Percentiles rank a stretch among this genome's conserved stretches.
phyloP scores from a whole-genome alignment of 1,139 yeast genomes.

The Yamadazyma siamensis region DNA sequence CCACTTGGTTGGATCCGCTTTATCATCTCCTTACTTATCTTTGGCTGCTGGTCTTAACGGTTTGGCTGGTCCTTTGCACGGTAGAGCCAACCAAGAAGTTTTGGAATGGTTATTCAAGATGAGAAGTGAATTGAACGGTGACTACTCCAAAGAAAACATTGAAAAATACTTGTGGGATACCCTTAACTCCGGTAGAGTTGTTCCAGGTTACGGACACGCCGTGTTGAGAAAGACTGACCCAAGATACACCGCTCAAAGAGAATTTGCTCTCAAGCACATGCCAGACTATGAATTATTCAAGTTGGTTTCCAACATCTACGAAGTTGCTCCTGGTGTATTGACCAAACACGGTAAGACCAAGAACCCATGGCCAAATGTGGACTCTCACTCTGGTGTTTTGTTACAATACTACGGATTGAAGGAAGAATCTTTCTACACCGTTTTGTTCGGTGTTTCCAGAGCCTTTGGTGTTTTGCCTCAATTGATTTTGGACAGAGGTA shows the following conservation, averaged over 20 bases:
- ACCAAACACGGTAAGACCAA: slow-evolving; percentile 97
- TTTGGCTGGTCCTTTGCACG: slow-evolving; percentile 97
- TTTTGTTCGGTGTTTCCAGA: slow-evolving; percentile 95
- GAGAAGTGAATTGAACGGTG: slow-evolving; percentile 71
- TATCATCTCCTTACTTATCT: slow-evolving; percentile 89
- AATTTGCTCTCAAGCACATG: slow-evolving; percentile 94
- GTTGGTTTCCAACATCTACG: slow-evolving; percentile 85
- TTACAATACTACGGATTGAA: slow-evolving; percentile 96
- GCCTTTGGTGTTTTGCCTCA: slow-evolving; percentile 98
- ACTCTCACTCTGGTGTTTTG: slow-evolving; percentile 94
- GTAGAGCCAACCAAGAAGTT: slow-evolving; percentile 98
- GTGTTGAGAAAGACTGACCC: slow-evolving; percentile 97
- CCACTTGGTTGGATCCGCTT: slow-evolving; percentile 93
- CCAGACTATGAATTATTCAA: slow-evolving; percentile 92
- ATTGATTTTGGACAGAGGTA: slow-evolving; percentile 92
- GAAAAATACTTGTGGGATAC: slow-evolving; percentile 90
- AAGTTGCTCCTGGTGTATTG: slow-evolving; percentile 93
- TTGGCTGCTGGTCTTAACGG: slow-evolving; percentile 95
- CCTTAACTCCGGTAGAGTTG: slow-evolving; percentile 87
- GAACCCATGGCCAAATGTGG: slow-evolving; percentile 99
- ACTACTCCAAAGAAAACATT: slow-evolving; percentile 69
- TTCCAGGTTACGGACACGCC: slow-evolving; percentile 98
- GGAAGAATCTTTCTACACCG: slow-evolving; percentile 96
- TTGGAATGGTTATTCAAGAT: slow-evolving; percentile 87
- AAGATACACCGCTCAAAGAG: slow-evolving; percentile 96